phyloP scores from a whole-genome alignment of 2,329 filamentous ascomycete genomes.

The Pseudopithomyces maydicus region DNA sequence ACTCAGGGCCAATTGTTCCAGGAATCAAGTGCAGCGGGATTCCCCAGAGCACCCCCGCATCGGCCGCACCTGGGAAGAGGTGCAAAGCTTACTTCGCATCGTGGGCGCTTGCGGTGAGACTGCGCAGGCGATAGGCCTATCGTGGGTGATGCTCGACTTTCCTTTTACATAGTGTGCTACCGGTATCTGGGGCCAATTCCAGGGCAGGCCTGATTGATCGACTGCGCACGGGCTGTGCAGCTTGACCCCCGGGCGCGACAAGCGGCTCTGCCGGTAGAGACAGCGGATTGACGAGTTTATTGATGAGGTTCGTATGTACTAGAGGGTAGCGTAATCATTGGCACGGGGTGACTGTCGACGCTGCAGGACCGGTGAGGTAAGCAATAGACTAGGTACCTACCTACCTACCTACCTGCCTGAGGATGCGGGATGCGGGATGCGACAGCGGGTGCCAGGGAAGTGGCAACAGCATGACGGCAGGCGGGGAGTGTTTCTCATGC shows the following conservation, averaged over 20 bases:
- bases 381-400: not conserved
- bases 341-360: not conserved
- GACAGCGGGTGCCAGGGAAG: not conserved
- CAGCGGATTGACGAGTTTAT: not conserved
- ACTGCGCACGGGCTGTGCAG: not conserved
- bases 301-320: not conserved
- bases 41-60: not conserved
- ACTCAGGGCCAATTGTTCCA: not conserved
- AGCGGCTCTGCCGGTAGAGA: conserved; percentile 1
- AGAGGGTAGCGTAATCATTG: not conserved
- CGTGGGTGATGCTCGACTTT: not conserved
- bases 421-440: not conserved
- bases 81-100: not conserved
- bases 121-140: not conserved
- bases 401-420: too few relatives aligned
- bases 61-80: not conserved
- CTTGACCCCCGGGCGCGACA: not conserved
- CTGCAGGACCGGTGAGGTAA: too few relatives aligned
- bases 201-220: conserved; percentile 4
- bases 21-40: not conserved
- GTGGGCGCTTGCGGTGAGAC: not conserved
- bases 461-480: conserved; percentile 1
- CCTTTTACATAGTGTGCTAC: not conserved
- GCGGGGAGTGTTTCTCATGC: conserved; percentile 3
- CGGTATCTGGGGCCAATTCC: not conserved